Evolutionary conservation across 208 protist genomes (phyloP).

Genomic region (Crithidia mellificae): DNA sequence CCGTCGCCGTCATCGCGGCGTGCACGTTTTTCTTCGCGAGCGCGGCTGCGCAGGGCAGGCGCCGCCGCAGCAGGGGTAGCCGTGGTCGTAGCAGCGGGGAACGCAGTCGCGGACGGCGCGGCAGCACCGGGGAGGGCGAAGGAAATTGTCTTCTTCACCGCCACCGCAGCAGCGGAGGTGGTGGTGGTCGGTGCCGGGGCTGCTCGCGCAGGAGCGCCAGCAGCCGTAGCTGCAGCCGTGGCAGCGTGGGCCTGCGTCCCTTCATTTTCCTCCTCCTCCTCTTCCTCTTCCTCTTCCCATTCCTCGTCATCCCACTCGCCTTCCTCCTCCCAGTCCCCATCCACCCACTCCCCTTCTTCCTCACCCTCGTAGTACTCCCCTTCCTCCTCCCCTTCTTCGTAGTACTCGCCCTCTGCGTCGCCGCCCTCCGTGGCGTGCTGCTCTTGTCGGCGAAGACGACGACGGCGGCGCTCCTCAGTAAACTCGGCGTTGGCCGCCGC

Average conservation of each 20-base stretch:
- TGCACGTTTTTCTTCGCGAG: constrained; percentile 1
- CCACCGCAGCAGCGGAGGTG: constrained; percentile 8
- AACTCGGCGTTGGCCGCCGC: constrained; percentile 29
- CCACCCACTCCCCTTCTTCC: constrained; percentile 20
- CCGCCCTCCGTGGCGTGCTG: constrained; percentile 2
- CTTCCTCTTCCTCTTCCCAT: constrained; percentile 7
- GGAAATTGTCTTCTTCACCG: background rate
- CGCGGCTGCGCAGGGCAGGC: background rate
- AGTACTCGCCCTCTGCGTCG: constrained; percentile 20
- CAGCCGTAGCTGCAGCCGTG: background rate
- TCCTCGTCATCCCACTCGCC: constrained; percentile 22
- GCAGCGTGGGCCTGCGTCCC: no score
- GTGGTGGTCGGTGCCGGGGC: background rate
- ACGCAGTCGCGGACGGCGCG: background rate
- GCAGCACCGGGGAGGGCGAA: background rate
- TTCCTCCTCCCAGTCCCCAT: constrained; percentile 28
- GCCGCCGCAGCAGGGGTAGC: background rate
- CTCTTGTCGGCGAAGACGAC: background rate
- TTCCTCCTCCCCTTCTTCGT: constrained; percentile 24
- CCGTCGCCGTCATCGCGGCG: constrained; percentile 6
- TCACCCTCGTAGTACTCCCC: constrained; percentile 15
- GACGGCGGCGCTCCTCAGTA: constrained; percentile 14
- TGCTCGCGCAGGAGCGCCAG: background rate
- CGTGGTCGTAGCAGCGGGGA: background rate
- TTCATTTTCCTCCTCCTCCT: no score